phyloP scores from a whole-genome alignment of 2,329 filamentous ascomycete species.

The Nemania sp. region DNA sequence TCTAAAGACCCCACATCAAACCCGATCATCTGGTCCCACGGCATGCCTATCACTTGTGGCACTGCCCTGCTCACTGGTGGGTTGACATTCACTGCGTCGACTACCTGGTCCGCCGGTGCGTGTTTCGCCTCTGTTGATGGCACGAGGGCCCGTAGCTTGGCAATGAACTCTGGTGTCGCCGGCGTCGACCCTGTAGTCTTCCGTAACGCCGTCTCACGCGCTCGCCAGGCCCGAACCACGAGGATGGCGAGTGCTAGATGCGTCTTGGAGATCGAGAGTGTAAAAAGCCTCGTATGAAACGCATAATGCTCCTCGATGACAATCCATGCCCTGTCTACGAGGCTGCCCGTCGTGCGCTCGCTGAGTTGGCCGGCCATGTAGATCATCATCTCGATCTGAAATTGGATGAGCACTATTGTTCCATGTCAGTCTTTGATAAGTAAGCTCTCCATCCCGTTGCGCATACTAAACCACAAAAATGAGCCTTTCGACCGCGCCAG shows the following conservation, averaged over 20 bases:
- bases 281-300: constrained; percentile 56
- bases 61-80: constrained; percentile 3
- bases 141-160: constrained; percentile 49
- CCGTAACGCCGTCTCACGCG: constrained; percentile 50
- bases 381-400: constrained; percentile 60
- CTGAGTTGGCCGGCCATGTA: constrained; percentile 60
- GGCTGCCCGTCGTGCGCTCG: constrained; percentile 51
- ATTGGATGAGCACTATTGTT: constrained; percentile 46
- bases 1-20: constrained; percentile 37
- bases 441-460: constrained; percentile 10
- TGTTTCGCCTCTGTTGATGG: constrained; percentile 46
- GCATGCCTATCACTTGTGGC: constrained; percentile 26
- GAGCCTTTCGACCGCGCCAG: constrained; percentile 47
- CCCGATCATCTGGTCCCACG: constrained; percentile 43
- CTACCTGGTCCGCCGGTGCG: constrained; percentile 30
- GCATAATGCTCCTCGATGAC: constrained; percentile 52
- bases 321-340: constrained; percentile 60
- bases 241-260: constrained; percentile 52
- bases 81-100: constrained; percentile 13
- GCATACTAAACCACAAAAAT: constrained; percentile 60
- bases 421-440: constrained; percentile 16
- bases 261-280: constrained; percentile 51
- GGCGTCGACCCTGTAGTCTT: constrained; percentile 44
- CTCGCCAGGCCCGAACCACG: constrained; percentile 57
- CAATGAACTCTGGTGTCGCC: constrained; percentile 52